Conservation (phyloP, 2,329 filamentous ascomycete genomes). For the Clarireedia monteithiana region DNA sequence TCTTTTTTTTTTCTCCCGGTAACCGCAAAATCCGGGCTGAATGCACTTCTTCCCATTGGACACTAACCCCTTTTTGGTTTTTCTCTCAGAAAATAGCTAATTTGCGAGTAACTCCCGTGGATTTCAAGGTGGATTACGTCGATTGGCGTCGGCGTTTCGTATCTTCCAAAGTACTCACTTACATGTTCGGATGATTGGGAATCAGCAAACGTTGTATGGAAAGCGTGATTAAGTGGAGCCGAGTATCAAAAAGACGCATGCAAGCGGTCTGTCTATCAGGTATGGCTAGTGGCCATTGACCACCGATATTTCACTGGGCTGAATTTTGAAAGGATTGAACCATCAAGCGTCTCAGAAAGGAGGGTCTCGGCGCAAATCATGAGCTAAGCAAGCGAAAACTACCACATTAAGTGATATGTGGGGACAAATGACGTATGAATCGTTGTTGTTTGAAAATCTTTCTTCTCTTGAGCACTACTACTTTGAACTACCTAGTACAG, state of each 20-base stretch:
- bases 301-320: background rate
- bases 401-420: background rate
- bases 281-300: background rate
- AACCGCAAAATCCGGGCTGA: background rate
- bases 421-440: background rate
- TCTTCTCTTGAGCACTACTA: background rate
- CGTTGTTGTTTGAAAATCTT: background rate
- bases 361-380: background rate
- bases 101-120: constrained; percentile 4
- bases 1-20: background rate
- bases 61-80: background rate
- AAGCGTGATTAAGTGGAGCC: background rate
- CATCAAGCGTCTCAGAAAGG: background rate
- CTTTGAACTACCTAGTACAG: no score
- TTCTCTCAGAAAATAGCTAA: background rate
- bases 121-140: background rate
- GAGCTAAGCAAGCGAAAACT: background rate
- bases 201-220: background rate
- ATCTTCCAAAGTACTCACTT: background rate
- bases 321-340: background rate
- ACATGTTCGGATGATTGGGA: background rate
- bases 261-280: background rate
- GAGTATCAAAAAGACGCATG: background rate
- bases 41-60: background rate
- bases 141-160: background rate